These are phyloP conservation scores for Vanrija pseudolonga DNA, from an alignment of 1,284 basidiomycete genomes.

Conservation along the genomic window DNA sequence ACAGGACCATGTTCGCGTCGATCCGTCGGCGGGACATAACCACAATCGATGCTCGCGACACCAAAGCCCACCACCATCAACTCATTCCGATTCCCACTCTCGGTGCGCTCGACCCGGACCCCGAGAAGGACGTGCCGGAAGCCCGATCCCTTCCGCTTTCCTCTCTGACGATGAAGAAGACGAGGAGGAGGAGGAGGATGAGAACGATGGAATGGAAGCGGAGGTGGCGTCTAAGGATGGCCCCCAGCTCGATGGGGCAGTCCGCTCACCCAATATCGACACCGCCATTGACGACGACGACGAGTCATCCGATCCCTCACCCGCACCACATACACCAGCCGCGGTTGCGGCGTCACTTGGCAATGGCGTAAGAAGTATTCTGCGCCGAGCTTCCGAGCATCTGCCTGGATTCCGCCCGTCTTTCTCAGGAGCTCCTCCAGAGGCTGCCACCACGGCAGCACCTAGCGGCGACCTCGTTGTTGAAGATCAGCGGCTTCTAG, in stretches of 20 bases:
- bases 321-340: neutral
- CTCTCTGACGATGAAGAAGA: constrained; percentile 50
- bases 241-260: neutral
- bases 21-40: constrained; percentile 13
- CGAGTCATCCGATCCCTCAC: neutral
- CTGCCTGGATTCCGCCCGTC: constrained; percentile 25
- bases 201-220: constrained; percentile 46
- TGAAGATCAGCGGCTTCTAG: neutral
- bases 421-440: constrained; percentile 4
- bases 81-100: constrained; percentile 12
- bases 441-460: neutral
- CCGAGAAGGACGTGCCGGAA: constrained; percentile 33
- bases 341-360: neutral
- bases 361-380: constrained; percentile 21
- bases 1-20: constrained; percentile 35
- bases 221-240: constrained; percentile 24
- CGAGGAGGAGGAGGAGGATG: constrained; percentile 57
- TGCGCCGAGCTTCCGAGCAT: constrained; percentile 38
- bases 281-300: constrained; percentile 6
- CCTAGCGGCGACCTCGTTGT: neutral
- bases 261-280: neutral
- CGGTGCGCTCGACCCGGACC: constrained; percentile 32
- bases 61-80: constrained; percentile 33
- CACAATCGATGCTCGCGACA: constrained; percentile 32
- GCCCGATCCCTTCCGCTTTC: constrained; percentile 36